phyloP scores from a whole-genome alignment of 139 green algal genomes.

The Axilococcus clingmanii region DNA sequence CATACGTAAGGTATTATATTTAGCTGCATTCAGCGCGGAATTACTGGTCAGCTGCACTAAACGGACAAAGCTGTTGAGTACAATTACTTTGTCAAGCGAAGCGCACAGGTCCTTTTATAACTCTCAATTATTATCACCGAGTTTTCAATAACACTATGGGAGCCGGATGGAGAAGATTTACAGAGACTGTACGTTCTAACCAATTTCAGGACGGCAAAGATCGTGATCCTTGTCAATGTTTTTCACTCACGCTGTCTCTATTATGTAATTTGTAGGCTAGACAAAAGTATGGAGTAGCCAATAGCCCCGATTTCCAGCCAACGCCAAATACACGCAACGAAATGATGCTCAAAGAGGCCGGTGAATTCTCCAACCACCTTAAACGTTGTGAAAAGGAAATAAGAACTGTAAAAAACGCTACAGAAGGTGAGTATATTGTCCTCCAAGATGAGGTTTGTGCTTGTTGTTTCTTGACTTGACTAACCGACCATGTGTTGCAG shows the following conservation, averaged over 20 bases:
- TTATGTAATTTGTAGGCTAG: conserved; percentile 25
- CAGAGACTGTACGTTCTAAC: conserved; percentile 21
- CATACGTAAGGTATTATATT: too few relatives aligned
- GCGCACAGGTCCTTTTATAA: too few relatives aligned
- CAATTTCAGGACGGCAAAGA: neutral
- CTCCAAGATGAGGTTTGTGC: too few relatives aligned
- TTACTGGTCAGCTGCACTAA: too few relatives aligned
- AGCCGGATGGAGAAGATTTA: conserved; percentile 34
- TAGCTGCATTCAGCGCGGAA: too few relatives aligned
- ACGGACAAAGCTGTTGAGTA: too few relatives aligned
- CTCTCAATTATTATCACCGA: too few relatives aligned
- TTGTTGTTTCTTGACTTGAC: neutral
- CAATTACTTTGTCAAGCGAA: too few relatives aligned
- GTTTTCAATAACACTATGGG: conserved; percentile 37
- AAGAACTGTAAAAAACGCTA: conserved; percentile 51
- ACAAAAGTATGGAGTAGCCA: conserved; percentile 51
- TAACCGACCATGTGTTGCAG: conserved; percentile 13
- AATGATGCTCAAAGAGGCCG: conserved; percentile 73
- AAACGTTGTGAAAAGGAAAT: conserved; percentile 71
- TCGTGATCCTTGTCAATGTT: neutral
- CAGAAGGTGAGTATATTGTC: conserved; percentile 44
- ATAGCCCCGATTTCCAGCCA: conserved; percentile 47
- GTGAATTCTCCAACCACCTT: conserved; percentile 61
- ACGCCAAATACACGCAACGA: conserved; percentile 75
- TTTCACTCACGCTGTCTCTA: neutral